A percentile compares a stretch with the other conserved stretches of the same genome.
Evolutionary conservation across 1,139 yeast species (phyloP).

Genomic region (Candida glucosophila): DNA sequence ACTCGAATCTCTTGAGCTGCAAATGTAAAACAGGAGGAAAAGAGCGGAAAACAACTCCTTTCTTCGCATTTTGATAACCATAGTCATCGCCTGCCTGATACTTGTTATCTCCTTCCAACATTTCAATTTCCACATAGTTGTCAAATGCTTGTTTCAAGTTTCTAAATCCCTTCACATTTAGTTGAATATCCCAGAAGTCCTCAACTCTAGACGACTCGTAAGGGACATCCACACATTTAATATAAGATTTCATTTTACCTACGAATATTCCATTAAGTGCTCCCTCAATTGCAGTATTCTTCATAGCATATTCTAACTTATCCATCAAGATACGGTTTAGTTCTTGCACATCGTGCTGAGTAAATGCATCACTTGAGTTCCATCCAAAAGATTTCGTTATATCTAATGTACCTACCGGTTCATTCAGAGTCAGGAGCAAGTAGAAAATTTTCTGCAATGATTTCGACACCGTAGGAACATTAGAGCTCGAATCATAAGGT

Average conservation of each 20-base stretch:
- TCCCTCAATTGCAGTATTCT: slow-evolving; percentile 78
- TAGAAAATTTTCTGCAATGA: slow-evolving; percentile 87
- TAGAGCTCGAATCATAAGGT: slow-evolving; percentile 51
- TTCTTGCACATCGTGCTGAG: slow-evolving; percentile 97
- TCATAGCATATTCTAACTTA: slow-evolving; percentile 84
- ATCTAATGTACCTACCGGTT: slow-evolving; percentile 78
- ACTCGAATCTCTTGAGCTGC: slow-evolving; percentile 90
- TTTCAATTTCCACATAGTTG: slow-evolving; percentile 82
- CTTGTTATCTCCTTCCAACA: slow-evolving; percentile 89
- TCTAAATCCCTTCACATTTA: slow-evolving; percentile 80
- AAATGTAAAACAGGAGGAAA: slow-evolving; percentile 92
- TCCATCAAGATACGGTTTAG: slow-evolving; percentile 94
- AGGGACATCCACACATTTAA: slow-evolving; percentile 90
- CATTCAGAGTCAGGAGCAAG: slow-evolving; percentile 59
- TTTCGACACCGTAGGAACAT: slow-evolving; percentile 53
- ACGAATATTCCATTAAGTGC: slow-evolving; percentile 78
- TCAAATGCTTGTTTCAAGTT: slow-evolving; percentile 69
- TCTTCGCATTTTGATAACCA: slow-evolving; percentile 93
- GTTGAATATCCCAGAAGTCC: slow-evolving; percentile 97
- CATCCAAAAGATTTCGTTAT: slow-evolving; percentile 92
- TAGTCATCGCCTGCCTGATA: slow-evolving; percentile 80
- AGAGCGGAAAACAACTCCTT: slow-evolving; percentile 86
- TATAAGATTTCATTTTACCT: slow-evolving; percentile 93
- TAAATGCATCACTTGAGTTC: slow-evolving; percentile 93
- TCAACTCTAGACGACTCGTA: slow-evolving; percentile 89